phyloP scores from a whole-genome alignment of 2,329 filamentous ascomycete genomes.

The Orbilia oligospora region DNA sequence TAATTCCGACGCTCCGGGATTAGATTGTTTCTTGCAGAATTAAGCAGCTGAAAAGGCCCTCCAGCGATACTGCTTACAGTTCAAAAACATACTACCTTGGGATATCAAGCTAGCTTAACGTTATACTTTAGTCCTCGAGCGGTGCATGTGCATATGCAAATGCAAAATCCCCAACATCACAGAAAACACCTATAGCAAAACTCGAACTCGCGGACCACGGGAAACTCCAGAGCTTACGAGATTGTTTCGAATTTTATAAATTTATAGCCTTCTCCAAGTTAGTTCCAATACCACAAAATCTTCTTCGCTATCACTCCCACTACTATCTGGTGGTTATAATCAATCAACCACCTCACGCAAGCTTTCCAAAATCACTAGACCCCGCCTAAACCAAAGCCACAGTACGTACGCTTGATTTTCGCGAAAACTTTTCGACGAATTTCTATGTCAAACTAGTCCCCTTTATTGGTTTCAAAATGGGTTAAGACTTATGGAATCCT shows the following conservation, averaged over 20 bases:
- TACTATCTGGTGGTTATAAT: not conserved
- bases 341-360: not conserved
- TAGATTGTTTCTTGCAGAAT: not conserved
- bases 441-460: too few species aligned
- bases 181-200: not conserved
- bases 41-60: not conserved
- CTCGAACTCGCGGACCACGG: not conserved
- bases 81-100: not conserved
- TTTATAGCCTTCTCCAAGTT: not conserved
- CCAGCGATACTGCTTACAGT: not conserved
- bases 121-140: not conserved
- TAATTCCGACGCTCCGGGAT: slow-evolving; percentile 5
- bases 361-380: not conserved
- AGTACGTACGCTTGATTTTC: not conserved
- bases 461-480: too few species aligned
- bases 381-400: not conserved
- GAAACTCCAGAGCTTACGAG: not conserved
- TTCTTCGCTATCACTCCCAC: not conserved
- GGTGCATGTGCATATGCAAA: not conserved
- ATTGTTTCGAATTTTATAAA: slow-evolving; percentile 44
- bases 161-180: not conserved
- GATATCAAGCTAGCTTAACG: slow-evolving; percentile 11
- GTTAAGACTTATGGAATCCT: not conserved
- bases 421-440: not conserved
- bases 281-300: not conserved